These are phyloP conservation scores for Rhynchosporium secalis DNA, from an alignment of 2,329 filamentous ascomycete genomes.

Conservation along the genomic window DNA sequence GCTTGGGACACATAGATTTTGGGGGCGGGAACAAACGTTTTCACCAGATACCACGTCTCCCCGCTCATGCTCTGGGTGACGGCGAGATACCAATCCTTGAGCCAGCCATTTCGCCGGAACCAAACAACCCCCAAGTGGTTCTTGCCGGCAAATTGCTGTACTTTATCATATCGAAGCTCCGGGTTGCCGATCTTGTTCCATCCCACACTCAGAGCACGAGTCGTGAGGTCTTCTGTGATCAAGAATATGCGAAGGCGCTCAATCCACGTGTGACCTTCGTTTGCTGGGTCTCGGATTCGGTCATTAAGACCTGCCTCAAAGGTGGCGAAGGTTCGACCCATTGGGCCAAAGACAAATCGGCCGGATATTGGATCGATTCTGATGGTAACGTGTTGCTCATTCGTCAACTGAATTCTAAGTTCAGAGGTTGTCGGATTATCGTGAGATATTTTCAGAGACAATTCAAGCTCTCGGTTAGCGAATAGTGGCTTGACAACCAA, in stretches of 20 bases:
- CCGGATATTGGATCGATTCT: slow-evolving; percentile 78
- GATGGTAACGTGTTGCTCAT: slow-evolving; percentile 59
- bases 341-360: slow-evolving; percentile 68
- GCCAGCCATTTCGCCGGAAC: slow-evolving; percentile 73
- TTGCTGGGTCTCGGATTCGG: slow-evolving; percentile 53
- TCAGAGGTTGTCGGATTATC: slow-evolving; percentile 65
- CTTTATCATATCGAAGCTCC: slow-evolving; percentile 51
- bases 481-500: slow-evolving; percentile 63
- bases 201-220: slow-evolving; percentile 60
- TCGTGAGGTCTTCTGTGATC: slow-evolving; percentile 61
- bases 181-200: slow-evolving; percentile 55
- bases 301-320: slow-evolving; percentile 66
- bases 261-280: slow-evolving; percentile 58
- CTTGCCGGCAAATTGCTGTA: slow-evolving; percentile 59
- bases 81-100: slow-evolving; percentile 68
- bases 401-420: slow-evolving; percentile 69
- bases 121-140: slow-evolving; percentile 64
- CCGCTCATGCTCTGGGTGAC: slow-evolving; percentile 69
- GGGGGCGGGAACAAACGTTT: slow-evolving; percentile 47
- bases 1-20: slow-evolving; percentile 34
- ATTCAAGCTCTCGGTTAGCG: slow-evolving; percentile 55
- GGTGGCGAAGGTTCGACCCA: slow-evolving; percentile 54
- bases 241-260: slow-evolving; percentile 63
- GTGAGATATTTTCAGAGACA: slow-evolving; percentile 58
- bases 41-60: slow-evolving; percentile 77